Conservation (phyloP, 1,284 basidiomycete genomes). For the Puccinia triticina region DNA sequence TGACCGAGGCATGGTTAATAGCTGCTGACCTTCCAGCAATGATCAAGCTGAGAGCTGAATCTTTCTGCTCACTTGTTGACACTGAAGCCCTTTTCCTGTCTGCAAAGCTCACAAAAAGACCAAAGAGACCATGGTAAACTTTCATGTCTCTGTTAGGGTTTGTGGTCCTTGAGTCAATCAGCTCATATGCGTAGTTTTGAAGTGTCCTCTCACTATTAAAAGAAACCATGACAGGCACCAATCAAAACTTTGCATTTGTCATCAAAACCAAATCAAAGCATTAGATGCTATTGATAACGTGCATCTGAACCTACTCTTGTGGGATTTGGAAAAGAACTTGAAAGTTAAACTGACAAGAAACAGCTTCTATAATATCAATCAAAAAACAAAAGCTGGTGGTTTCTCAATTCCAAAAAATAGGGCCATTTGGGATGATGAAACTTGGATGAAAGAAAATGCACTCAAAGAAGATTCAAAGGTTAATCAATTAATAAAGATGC, state of each 20-base stretch:
- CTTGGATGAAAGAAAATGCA: slow-evolving; percentile 46
- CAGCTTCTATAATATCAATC: slow-evolving; percentile 11
- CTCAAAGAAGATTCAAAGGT: slow-evolving; percentile 25
- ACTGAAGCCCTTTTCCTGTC: slow-evolving; percentile 43
- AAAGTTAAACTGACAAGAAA: slow-evolving; percentile 46
- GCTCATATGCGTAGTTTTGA: slow-evolving; percentile 48
- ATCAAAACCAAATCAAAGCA: slow-evolving; percentile 53
- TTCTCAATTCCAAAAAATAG: slow-evolving; percentile 23
- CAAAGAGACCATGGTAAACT: slow-evolving; percentile 51
- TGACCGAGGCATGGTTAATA: neutral
- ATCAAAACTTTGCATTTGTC: slow-evolving; percentile 58
- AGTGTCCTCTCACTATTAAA: slow-evolving; percentile 12
- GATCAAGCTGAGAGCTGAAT: slow-evolving; percentile 54
- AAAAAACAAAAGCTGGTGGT: neutral
- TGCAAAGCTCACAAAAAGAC: slow-evolving; percentile 53
- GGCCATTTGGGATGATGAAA: slow-evolving; percentile 45
- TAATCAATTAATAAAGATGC: neutral
- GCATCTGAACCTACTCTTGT: slow-evolving; percentile 56
- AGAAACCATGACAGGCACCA: slow-evolving; percentile 8
- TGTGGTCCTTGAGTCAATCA: slow-evolving; percentile 48
- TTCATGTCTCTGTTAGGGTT: slow-evolving; percentile 30
- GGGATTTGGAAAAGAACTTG: slow-evolving; percentile 31
- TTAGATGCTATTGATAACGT: slow-evolving; percentile 59
- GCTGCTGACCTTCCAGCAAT: slow-evolving; percentile 53
- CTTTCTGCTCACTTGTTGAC: slow-evolving; percentile 53